These are phyloP conservation scores for Serpula lacrymans DNA, from an alignment of 768 basidiomycete species.

Conservation along the genomic window DNA sequence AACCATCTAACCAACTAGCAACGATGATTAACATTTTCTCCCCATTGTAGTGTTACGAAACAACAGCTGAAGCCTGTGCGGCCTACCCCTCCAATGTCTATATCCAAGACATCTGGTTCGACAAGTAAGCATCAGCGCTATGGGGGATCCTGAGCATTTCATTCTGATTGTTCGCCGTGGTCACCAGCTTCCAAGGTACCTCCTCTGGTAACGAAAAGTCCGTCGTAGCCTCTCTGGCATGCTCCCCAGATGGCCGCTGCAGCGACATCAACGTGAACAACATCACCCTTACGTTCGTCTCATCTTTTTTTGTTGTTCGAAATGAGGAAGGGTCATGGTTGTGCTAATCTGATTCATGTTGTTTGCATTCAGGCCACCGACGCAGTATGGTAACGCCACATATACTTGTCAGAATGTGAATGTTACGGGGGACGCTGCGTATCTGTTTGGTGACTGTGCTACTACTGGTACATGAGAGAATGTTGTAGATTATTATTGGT, in stretches of 20 bases:
- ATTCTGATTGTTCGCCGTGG: neutral
- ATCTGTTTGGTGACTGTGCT: constrained; percentile 36
- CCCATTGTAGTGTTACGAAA: constrained; percentile 44
- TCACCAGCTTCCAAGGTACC: constrained; percentile 52
- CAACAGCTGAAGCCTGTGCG: constrained; percentile 43
- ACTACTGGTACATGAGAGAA: constrained; percentile 13
- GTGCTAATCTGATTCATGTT: too few species aligned
- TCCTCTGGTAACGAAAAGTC: constrained; percentile 43
- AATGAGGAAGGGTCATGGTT: neutral
- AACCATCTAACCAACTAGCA: neutral
- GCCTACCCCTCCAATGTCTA: constrained; percentile 51
- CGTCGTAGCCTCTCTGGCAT: constrained; percentile 51
- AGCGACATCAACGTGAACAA: constrained; percentile 45
- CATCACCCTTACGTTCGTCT: constrained; percentile 41
- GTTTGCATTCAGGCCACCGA: constrained; percentile 30
- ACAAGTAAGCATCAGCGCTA: constrained; percentile 31
- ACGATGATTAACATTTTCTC: neutral
- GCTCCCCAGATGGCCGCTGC: constrained; percentile 54
- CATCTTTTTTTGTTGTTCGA: neutral
- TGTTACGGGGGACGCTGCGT: constrained; percentile 40
- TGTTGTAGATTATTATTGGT: neutral
- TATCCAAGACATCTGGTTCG: constrained; percentile 58
- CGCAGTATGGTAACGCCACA: constrained; percentile 38
- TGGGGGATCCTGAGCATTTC: neutral
- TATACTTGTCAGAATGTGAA: constrained; percentile 56